Base-by-base conservation (phyloP, 2,329 filamentous ascomycete species). In the Fusarium euwallaceae region DNA sequence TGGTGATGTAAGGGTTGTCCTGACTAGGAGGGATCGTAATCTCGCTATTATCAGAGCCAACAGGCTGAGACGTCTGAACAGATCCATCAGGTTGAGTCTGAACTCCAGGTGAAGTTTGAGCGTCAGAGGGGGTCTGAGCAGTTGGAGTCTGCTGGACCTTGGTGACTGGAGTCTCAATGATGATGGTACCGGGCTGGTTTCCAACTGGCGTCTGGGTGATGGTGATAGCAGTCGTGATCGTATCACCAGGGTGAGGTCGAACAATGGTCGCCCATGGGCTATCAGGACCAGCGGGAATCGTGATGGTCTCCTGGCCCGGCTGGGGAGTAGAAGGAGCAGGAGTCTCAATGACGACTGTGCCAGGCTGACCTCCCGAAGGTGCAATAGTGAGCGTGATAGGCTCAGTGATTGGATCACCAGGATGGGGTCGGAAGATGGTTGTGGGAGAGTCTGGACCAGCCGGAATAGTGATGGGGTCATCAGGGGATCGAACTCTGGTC, bases 311-410 rank as follows among this genome's bases (percentile, higher is more conserved):
- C 27, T 53, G 41, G 6, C 59, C 45, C 7, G 39, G 59, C 62
- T 67, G 20, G n/a, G 36, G 22, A 66, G 43, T 34, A 14, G 48
- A 24, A 12, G 59, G 24, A 12, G 59, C 61, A 45, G 72, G 72
- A 12, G 72, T 74, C 34, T 74, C 60, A 10, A 75, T 74, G 34
- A 75, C 61, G 11, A 74, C 55, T n/a, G 72, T 74, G 20, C 72
- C 69, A 4, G 72, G 72, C 32, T 67, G 65, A 3, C 68, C 72
- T 43, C 58, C 34, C 4, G 71, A 43, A n/a, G 66, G 71, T 8
- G 69, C 45, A 24, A 72, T 36, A 6, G 72, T 74, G 11, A 72
- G 66, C 4, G 72, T 74, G 3, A 64, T 70, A 6, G 72, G 72
- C 1, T 17, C 39, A 3, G 62, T 64, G 10, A 75, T 64, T 17